Evolutionary conservation across 1,284 basidiomycete species (phyloP), one percentile per base, ranked within the genome.

Genomic region (Pseudozyma pruni): DNA sequence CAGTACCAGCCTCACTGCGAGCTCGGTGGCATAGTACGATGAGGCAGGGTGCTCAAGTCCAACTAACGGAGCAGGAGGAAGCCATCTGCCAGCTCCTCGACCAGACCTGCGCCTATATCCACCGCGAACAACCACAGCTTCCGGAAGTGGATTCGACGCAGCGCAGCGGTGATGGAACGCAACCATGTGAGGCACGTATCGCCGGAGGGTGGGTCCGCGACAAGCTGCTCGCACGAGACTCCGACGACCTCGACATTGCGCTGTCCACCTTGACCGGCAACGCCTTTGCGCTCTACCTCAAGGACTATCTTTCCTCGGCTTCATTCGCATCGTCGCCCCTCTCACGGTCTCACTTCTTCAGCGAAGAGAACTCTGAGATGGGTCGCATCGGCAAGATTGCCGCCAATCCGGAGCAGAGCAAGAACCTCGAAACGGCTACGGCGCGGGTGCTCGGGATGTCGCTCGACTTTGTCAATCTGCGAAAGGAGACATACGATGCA

Each of bases 121-220:
- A 56, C 29, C 58, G 49, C 17, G 51, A 58, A 20, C 58, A 60
- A n/a, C 77, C 77, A 4, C 23, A 46, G 14, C 62, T 74, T 9
- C 55, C 54, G 8, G 61, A 48, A 5, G 51, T 74, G 11, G 75
- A 73, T 38, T 50, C 51, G 4, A 51, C 55, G 10, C 71, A 67
- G 20, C 42, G 44, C 11, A 70, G 66, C 37, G 43, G 47, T 7
- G 60, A 69, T 64, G 51, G 42, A 22, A 37, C 41, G 3, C 23
- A 53, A 22, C 48, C 46, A 4, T 61, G 57, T 34, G 71, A 79
- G 38, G 78, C 78, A 8, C 67, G 80, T 16, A 80, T 81, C 22
- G 94, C 93, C 9, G 94, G 94, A 32, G 94, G 94, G 29, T 98
- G 94, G 94, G 94, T 97, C 39, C 86, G 94, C 75, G 95, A 99